These are phyloP conservation scores for Chrysanthemum makinoi DNA, from an alignment of 129 eudicot genomes.

Conservation along the genomic window DNA sequence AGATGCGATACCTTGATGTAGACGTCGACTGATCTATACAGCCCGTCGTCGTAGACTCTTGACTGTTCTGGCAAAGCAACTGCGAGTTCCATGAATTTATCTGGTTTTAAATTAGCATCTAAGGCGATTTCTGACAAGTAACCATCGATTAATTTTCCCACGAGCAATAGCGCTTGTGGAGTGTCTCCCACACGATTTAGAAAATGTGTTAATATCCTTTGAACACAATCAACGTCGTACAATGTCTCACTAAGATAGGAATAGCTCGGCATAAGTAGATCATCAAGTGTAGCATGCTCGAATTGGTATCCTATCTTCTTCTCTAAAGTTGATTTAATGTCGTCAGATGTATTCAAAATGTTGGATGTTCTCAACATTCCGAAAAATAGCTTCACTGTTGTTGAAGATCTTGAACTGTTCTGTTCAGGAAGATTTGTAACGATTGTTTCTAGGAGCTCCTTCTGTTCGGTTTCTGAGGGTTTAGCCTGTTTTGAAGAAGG, in stretches of 20 bases:
- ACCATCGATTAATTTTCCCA: slow-evolving; percentile 91
- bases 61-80: slow-evolving; percentile 70
- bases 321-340: slow-evolving; percentile 52
- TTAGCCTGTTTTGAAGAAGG: slow-evolving; percentile 18
- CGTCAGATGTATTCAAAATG: slow-evolving; percentile 42
- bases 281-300: slow-evolving; percentile 84
- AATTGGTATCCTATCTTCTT: slow-evolving; percentile 79
- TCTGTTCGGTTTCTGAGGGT: slow-evolving; percentile 66
- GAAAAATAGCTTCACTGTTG: slow-evolving; percentile 37
- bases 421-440: slow-evolving; percentile 53
- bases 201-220: slow-evolving; percentile 64
- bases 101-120: slow-evolving; percentile 78
- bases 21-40: slow-evolving; percentile 91
- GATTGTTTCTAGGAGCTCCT: slow-evolving; percentile 67
- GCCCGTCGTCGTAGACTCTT: slow-evolving; percentile 80
- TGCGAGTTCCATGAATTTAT: slow-evolving; percentile 63
- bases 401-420: slow-evolving; percentile 42
- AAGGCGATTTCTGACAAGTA: slow-evolving; percentile 91
- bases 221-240: slow-evolving; percentile 85
- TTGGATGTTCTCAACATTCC: slow-evolving; percentile 38
- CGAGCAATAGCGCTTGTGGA: slow-evolving; percentile 54
- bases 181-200: slow-evolving; percentile 40
- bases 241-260: slow-evolving; percentile 83
- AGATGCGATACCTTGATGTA: slow-evolving; percentile 63
- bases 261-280: slow-evolving; percentile 86